Conservation (phyloP, 2,329 filamentous ascomycete genomes). For the Acephala macrosclerotiorum region DNA sequence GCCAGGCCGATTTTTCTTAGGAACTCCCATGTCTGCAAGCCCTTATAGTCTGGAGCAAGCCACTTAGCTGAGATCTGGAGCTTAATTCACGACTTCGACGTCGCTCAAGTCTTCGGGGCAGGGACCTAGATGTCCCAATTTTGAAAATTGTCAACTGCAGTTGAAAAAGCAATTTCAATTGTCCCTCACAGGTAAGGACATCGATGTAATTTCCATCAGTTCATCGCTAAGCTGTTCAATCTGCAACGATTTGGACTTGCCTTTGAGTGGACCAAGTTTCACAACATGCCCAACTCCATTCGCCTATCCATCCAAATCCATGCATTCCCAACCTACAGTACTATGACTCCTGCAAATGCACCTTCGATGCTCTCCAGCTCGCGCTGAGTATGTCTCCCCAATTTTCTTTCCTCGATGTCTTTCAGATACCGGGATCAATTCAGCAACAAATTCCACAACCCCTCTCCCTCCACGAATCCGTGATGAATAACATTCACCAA, state of each 20-base stretch:
- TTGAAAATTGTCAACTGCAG: background rate
- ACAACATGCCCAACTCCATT: background rate
- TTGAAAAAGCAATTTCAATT: background rate
- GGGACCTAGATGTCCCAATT: background rate
- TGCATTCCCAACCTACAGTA: background rate
- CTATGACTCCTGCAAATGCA: background rate
- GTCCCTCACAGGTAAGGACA: background rate
- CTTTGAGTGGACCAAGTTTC: background rate
- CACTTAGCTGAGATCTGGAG: too few species aligned
- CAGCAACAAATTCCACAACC: slow-evolving; percentile 74
- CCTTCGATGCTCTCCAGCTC: too few species aligned
- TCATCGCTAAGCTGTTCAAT: background rate
- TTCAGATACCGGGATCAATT: too few species aligned
- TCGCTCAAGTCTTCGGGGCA: too few species aligned
- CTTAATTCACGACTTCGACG: too few species aligned
- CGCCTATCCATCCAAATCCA: background rate
- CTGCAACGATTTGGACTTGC: background rate
- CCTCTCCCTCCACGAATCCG: slow-evolving; percentile 74
- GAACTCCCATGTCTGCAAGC: too few species aligned
- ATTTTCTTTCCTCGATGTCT: too few species aligned
- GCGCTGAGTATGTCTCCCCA: background rate
- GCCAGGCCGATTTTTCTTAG: too few species aligned
- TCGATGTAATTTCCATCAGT: background rate
- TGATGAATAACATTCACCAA: slow-evolving; percentile 92
- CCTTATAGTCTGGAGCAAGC: too few species aligned